Percentiles rank a stretch among this genome's conserved stretches.
phyloP scores from a whole-genome alignment of 345 rosid species.

The Populus deltoides region DNA sequence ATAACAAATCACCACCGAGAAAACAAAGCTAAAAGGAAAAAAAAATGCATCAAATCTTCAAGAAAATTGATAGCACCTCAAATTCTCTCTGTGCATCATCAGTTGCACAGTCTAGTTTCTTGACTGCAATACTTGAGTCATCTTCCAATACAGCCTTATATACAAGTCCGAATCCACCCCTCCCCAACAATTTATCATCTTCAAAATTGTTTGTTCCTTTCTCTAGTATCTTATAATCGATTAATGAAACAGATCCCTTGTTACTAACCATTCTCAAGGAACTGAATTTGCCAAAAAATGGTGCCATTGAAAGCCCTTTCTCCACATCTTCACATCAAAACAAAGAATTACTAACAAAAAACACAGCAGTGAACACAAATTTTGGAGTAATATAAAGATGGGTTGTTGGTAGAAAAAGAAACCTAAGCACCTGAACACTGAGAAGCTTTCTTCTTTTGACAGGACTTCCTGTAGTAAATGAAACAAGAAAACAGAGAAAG shows the following conservation, averaged over 20 bases:
- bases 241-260: conserved; percentile 46
- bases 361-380: background rate
- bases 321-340: conserved; percentile 41
- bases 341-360: conserved; percentile 16
- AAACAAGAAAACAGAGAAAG: conserved; percentile 47
- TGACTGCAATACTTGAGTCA: conserved; percentile 62
- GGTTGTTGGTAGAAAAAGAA: background rate
- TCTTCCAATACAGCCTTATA: conserved; percentile 66
- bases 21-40: background rate
- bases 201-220: conserved; percentile 66
- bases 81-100: conserved; percentile 71
- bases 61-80: conserved; percentile 46
- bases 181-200: conserved; percentile 68
- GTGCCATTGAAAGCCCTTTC: conserved; percentile 45
- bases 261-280: conserved; percentile 46
- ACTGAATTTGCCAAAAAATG: conserved; percentile 52
- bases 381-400: conserved; percentile 2
- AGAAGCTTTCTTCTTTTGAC: conserved; percentile 37
- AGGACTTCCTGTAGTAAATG: conserved; percentile 44
- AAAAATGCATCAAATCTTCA: background rate
- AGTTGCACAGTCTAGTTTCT: conserved; percentile 65
- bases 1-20: conserved; percentile 6
- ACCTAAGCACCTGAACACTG: conserved; percentile 49
- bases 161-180: conserved; percentile 90
- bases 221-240: conserved; percentile 64